These are phyloP conservation scores for Candida sphagnicola DNA, from an alignment of 805 yeast genomes.

Conservation along the genomic window DNA sequence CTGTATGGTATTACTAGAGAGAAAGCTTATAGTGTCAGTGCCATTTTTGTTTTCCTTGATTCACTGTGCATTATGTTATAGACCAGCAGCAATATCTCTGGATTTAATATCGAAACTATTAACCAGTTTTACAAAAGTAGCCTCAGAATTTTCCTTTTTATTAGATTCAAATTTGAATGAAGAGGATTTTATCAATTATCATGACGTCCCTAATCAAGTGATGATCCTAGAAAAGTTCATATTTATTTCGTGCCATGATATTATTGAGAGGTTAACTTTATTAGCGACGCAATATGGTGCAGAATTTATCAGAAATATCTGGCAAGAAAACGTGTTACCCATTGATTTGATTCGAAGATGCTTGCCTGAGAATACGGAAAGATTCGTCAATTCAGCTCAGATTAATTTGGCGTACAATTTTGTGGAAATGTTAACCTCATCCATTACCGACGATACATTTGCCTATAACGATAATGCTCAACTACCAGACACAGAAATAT, in stretches of 20 bases:
- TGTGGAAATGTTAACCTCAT: constrained; percentile 49
- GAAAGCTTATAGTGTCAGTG: constrained; percentile 33
- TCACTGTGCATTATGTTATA: constrained; percentile 51
- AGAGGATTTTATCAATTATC: constrained; percentile 24
- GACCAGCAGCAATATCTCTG: constrained; percentile 56
- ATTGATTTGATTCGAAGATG: constrained; percentile 33
- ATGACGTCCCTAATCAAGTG: constrained; percentile 28
- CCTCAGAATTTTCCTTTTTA: constrained; percentile 18
- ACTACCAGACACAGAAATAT: constrained; percentile 11
- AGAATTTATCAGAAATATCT: constrained; percentile 13
- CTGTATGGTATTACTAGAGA: constrained; percentile 22
- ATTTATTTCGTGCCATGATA: constrained; percentile 50
- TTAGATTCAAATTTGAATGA: constrained; percentile 24
- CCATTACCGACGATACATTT: constrained; percentile 32
- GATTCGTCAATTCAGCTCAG: constrained; percentile 35
- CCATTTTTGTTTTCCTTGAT: constrained; percentile 62
- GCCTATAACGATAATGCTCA: constrained; percentile 13
- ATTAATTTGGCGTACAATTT: constrained; percentile 47
- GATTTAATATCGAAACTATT: constrained; percentile 21
- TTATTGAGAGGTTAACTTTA: constrained; percentile 45
- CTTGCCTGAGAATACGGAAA: constrained; percentile 47
- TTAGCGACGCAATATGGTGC: constrained; percentile 22
- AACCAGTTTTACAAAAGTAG: constrained; percentile 12
- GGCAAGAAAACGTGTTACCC: constrained; percentile 27
- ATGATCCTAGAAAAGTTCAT: constrained; percentile 45